Conservation (phyloP, 2,329 filamentous ascomycete genomes). For the Cladosporium velox region DNA sequence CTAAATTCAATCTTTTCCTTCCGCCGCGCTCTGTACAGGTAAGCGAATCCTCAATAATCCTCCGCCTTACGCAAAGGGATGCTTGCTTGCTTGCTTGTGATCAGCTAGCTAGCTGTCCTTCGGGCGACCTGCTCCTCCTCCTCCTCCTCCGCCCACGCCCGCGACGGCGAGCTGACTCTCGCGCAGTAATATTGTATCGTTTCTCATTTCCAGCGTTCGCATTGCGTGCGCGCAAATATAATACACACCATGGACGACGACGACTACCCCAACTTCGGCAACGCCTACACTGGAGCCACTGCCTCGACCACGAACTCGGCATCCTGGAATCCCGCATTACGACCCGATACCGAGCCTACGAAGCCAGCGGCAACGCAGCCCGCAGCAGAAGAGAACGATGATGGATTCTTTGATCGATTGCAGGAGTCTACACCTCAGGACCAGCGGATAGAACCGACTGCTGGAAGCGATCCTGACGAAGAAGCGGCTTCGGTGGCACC, state of each 20-base stretch:
- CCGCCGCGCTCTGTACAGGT: constrained; percentile 13
- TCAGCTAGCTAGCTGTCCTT: constrained; percentile 16
- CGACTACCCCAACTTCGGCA: constrained; percentile 44
- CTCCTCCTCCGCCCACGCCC: background rate
- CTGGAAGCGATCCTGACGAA: background rate
- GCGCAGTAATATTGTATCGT: constrained; percentile 11
- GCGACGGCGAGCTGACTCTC: constrained; percentile 15
- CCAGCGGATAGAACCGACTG: background rate
- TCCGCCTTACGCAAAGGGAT: constrained; percentile 11
- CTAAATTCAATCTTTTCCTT: constrained; percentile 4
- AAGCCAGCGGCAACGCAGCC: constrained; percentile 2
- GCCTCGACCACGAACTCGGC: constrained; percentile 12
- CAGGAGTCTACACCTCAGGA: constrained; percentile 32
- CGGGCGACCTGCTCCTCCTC: background rate
- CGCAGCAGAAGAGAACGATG: constrained; percentile 29
- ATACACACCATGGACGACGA: constrained; percentile 31
- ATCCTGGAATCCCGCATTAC: constrained; percentile 18
- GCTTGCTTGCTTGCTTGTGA: background rate
- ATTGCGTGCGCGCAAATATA: constrained; percentile 12
- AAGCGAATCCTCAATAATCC: background rate
- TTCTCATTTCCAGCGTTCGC: constrained; percentile 7
- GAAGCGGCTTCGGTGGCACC: constrained; percentile 9
- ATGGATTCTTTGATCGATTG: constrained; percentile 42
- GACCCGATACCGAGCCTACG: constrained; percentile 6
- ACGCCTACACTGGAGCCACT: constrained; percentile 38